These are phyloP conservation scores for Rutstroemia sydowiana DNA, from an alignment of 2,329 filamentous ascomycete genomes.

Conservation along the genomic window DNA sequence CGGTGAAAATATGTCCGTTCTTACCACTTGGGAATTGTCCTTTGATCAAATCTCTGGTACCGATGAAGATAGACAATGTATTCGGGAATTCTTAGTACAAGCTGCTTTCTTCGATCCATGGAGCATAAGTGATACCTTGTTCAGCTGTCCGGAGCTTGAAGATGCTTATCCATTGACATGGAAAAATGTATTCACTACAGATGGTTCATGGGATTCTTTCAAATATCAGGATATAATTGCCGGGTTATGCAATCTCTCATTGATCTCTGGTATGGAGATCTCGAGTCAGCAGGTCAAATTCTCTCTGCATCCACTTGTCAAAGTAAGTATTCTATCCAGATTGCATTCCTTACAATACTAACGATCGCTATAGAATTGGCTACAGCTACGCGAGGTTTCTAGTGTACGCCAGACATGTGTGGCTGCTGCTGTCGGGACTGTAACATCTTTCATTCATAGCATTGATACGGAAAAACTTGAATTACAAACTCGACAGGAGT, in stretches of 20 bases:
- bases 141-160: neutral
- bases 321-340: conserved; percentile 9
- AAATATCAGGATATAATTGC: conserved; percentile 14
- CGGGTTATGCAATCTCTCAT: conserved; percentile 16
- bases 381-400: neutral
- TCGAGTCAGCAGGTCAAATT: conserved; percentile 9
- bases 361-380: neutral
- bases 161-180: neutral
- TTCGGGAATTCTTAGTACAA: conserved; percentile 16
- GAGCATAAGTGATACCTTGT: conserved; percentile 5
- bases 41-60: conserved; percentile 16
- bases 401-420: neutral
- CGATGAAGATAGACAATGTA: conserved; percentile 1
- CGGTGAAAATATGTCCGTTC: conserved; percentile 8
- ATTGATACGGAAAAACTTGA: neutral
- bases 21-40: conserved; percentile 23
- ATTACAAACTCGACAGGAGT: conserved; percentile 1
- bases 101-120: conserved; percentile 18
- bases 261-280: conserved; percentile 14
- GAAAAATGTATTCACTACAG: neutral
- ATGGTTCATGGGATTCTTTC: conserved; percentile 16
- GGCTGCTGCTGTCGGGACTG: neutral
- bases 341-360: neutral
- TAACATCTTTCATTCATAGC: neutral
- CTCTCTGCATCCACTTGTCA: conserved; percentile 20